Percentiles rank a stretch among this genome's conserved stretches.
phyloP scores from a whole-genome alignment of 2,329 filamentous ascomycete genomes.

The Botrytis fragariae region DNA sequence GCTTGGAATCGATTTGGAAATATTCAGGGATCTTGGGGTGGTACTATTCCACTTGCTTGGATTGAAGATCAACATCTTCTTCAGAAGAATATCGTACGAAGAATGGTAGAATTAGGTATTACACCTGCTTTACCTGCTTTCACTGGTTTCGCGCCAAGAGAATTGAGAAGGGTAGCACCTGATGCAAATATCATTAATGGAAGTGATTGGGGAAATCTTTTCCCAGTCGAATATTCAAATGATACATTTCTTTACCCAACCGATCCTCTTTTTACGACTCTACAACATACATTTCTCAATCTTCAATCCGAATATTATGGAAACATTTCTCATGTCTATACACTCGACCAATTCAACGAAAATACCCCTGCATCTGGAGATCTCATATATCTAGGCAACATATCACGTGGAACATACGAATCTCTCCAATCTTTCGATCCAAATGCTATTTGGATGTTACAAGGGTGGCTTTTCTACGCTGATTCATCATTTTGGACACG shows the following conservation, averaged over 20 bases:
- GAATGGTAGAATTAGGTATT: slow-evolving; percentile 54
- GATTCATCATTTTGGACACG: slow-evolving; percentile 46
- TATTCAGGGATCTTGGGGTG: slow-evolving; percentile 51
- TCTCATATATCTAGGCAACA: slow-evolving; percentile 43
- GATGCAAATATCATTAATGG: slow-evolving; percentile 46
- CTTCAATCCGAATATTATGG: slow-evolving; percentile 49
- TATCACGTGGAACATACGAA: slow-evolving; percentile 45
- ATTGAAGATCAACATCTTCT: slow-evolving; percentile 48
- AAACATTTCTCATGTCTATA: slow-evolving; percentile 49
- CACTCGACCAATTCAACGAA: slow-evolving; percentile 54
- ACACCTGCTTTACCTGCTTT: slow-evolving; percentile 51
- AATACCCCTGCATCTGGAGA: slow-evolving; percentile 49
- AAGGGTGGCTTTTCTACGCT: slow-evolving; percentile 51
- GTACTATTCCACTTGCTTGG: slow-evolving; percentile 45
- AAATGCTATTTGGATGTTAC: slow-evolving; percentile 51
- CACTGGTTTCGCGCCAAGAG: slow-evolving; percentile 49
- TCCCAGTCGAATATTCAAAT: slow-evolving; percentile 44
- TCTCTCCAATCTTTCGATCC: slow-evolving; percentile 49
- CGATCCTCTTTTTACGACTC: slow-evolving; percentile 43
- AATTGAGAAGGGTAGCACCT: slow-evolving; percentile 44
- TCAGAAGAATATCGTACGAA: slow-evolving; percentile 47
- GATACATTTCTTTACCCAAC: slow-evolving; percentile 49
- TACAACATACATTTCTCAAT: slow-evolving; percentile 47
- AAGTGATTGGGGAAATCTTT: slow-evolving; percentile 44
- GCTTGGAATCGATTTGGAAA: slow-evolving; percentile 56